Evolutionary conservation across 805 yeast genomes (phyloP).

Genomic region (Maudiozyma saulgeensis): DNA sequence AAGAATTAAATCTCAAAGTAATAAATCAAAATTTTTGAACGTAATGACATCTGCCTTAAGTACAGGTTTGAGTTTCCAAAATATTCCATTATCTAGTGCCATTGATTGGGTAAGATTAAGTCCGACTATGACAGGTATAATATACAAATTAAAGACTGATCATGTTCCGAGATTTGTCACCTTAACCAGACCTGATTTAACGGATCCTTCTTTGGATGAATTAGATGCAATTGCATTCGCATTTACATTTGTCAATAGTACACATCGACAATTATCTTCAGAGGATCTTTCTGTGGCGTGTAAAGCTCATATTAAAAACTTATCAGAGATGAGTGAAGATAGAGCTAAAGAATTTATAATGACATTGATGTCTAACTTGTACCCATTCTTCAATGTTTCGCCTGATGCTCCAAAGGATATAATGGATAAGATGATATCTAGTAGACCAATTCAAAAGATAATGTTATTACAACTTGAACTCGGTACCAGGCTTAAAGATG

Average conservation of each 20-base stretch:
- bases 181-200: conserved; percentile 8
- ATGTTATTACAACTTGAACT: conserved; percentile 28
- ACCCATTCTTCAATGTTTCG: conserved; percentile 27
- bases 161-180: conserved; percentile 15
- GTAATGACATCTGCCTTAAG: conserved; percentile 25
- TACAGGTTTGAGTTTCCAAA: conserved; percentile 22
- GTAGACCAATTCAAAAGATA: conserved; percentile 29
- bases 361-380: conserved; percentile 19
- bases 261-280: conserved; percentile 27
- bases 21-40: conserved; percentile 19
- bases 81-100: conserved; percentile 14
- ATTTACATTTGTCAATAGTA: conserved; percentile 28
- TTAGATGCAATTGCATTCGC: conserved; percentile 27
- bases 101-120: conserved; percentile 26
- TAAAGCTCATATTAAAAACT: conserved; percentile 20
- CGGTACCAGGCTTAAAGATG: conserved; percentile 22
- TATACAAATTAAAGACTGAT: conserved; percentile 14
- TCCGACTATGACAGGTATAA: conserved; percentile 28
- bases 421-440: conserved; percentile 28
- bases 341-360: conserved; percentile 24
- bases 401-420: conserved; percentile 30
- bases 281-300: conserved; percentile 30
- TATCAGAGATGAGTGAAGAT: conserved; percentile 13
- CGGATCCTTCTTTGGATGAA: conserved; percentile 13
- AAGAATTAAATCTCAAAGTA: conserved; percentile 13